These are phyloP conservation scores for Actinomortierella wolfii DNA, from an alignment of 371 early-diverging fungal species.

Conservation along the genomic window DNA sequence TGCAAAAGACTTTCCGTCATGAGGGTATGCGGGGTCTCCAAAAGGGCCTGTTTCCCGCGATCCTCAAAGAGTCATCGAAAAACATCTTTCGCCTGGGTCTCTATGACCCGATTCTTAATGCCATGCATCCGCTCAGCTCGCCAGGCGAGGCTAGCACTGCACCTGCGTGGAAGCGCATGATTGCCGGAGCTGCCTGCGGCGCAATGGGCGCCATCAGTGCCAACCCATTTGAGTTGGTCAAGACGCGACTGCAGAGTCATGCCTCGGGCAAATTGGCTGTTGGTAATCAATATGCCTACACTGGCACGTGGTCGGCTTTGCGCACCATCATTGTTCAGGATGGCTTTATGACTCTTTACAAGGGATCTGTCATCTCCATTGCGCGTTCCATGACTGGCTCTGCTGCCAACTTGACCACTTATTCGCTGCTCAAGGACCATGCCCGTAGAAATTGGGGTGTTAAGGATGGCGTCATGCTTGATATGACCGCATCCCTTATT, in stretches of 20 bases:
- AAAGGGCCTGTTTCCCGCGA: conserved; percentile 71
- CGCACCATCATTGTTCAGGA: conserved; percentile 52
- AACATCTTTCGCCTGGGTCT: conserved; percentile 74
- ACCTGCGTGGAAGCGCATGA: conserved; percentile 73
- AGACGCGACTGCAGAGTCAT: conserved; percentile 66
- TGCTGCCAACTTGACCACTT: conserved; percentile 66
- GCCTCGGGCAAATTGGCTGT: conserved; percentile 55
- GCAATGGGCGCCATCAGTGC: conserved; percentile 73
- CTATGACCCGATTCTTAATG: conserved; percentile 66
- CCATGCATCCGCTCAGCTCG: conserved; percentile 58
- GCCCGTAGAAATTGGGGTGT: conserved; percentile 56
- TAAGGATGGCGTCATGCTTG: conserved; percentile 60
- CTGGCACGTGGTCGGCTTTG: conserved; percentile 59
- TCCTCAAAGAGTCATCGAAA: conserved; percentile 68
- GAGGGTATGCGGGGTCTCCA: conserved; percentile 71
- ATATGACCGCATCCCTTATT: conserved; percentile 64
- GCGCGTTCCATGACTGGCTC: conserved; percentile 64
- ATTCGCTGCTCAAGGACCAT: conserved; percentile 66
- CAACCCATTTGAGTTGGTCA: conserved; percentile 76
- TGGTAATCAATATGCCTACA: conserved; percentile 67
- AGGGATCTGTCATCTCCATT: conserved; percentile 62
- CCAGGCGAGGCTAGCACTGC: conserved; percentile 52
- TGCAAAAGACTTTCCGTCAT: conserved; percentile 62
- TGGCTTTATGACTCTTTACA: conserved; percentile 55
- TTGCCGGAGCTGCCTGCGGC: conserved; percentile 70